Percentiles rank a stretch among this genome's conserved stretches.
These are phyloP conservation scores for Russula lepida DNA, from an alignment of 768 basidiomycete genomes.

Conservation along the genomic window DNA sequence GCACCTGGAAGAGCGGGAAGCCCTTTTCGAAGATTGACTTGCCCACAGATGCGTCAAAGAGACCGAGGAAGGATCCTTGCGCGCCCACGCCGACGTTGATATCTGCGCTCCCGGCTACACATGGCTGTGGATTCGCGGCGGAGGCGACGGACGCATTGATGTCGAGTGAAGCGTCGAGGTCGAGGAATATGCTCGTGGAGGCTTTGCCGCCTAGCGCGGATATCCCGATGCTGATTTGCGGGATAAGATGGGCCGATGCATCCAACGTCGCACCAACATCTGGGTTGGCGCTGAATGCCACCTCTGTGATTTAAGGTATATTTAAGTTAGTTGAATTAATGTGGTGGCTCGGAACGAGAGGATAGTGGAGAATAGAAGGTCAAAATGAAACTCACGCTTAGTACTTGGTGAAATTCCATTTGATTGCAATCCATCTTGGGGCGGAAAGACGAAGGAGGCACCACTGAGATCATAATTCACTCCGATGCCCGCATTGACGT, in stretches of 20 bases:
- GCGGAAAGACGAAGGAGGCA: not conserved
- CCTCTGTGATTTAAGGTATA: not conserved
- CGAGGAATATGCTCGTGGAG: not conserved
- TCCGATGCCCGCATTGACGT: not conserved
- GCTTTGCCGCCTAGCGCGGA: not conserved
- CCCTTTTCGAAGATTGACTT: not conserved
- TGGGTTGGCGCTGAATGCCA: not conserved
- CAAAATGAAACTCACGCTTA: not conserved
- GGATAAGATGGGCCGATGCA: conserved; percentile 43
- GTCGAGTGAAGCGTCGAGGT: conserved; percentile 2
- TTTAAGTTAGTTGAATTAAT: not conserved
- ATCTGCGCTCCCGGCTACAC: not conserved
- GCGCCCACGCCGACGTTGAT: not conserved
- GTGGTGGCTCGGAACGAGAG: not conserved
- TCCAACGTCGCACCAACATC: conserved; percentile 23
- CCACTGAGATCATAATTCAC: not conserved
- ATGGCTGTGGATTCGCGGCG: not conserved
- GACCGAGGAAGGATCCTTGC: not conserved
- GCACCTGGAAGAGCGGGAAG: conserved; percentile 5
- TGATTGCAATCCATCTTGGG: not conserved
- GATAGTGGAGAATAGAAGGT: not conserved
- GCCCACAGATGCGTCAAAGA: not conserved
- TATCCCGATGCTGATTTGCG: conserved; percentile 22
- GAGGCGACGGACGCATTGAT: not conserved
- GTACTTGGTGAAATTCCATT: not conserved